Conservation (phyloP, 805 yeast species). For the Candida coleopterorum region DNA sequence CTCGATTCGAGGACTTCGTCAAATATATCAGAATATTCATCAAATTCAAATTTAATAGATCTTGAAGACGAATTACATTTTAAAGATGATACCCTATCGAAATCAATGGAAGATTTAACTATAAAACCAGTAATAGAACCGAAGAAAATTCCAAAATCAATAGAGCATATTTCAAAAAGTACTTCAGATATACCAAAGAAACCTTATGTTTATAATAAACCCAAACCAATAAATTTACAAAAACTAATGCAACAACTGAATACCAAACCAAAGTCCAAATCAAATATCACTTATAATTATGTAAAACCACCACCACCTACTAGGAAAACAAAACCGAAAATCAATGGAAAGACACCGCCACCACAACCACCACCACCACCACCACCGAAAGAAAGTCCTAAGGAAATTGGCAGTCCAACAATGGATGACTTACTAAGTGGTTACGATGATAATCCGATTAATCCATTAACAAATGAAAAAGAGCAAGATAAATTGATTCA, state of each 20-base stretch:
- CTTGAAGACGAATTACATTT: conserved; percentile 5
- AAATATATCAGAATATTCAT: conserved; percentile 5
- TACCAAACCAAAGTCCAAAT: conserved; percentile 8
- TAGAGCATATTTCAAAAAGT: conserved; percentile 15
- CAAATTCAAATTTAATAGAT: conserved; percentile 5
- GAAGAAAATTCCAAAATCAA: neutral
- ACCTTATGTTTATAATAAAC: conserved; percentile 31
- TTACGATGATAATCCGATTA: conserved; percentile 21
- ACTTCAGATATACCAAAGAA: conserved; percentile 18
- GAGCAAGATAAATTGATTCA: conserved; percentile 38
- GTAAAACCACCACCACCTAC: conserved; percentile 11
- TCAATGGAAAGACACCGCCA: conserved; percentile 3
- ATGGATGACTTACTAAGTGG: conserved; percentile 23
- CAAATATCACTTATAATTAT: conserved; percentile 31
- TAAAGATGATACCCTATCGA: conserved; percentile 1
- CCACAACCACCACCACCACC: conserved; percentile 6
- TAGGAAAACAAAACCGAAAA: conserved; percentile 9
- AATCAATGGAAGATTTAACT: conserved; percentile 11
- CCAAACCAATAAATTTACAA: conserved; percentile 34
- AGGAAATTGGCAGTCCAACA: conserved; percentile 18
- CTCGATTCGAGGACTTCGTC: conserved; percentile 9
- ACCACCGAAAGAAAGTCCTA: conserved; percentile 3
- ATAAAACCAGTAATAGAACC: conserved; percentile 8
- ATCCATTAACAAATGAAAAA: conserved; percentile 16
- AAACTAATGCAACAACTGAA: conserved; percentile 23